A percentile compares a stretch with the other conserved stretches of the same genome.
Evolutionary conservation across 495 filamentous ascomycete genomes (phyloP).

Genomic region (Lasiosphaeria ovina): DNA sequence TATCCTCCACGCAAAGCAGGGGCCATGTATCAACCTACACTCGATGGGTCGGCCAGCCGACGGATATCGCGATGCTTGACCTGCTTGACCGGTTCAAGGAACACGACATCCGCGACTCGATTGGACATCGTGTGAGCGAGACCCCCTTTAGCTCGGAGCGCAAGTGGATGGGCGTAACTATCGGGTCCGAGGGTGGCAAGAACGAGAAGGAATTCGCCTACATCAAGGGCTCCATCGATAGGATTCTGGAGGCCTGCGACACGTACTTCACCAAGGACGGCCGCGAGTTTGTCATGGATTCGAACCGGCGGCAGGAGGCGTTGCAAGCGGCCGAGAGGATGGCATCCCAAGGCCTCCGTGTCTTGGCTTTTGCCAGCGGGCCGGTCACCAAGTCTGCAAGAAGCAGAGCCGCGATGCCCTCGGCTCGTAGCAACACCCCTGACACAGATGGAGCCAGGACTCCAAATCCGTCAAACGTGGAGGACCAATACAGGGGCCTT

Average conservation of each 20-base stretch:
- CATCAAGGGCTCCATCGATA: slow-evolving; percentile 92
- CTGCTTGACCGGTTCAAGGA: slow-evolving; percentile 85
- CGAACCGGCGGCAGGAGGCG: slow-evolving; percentile 68
- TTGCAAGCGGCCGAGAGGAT: slow-evolving; percentile 82
- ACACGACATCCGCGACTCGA: slow-evolving; percentile 81
- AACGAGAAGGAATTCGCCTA: slow-evolving; percentile 72
- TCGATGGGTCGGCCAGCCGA: slow-evolving; percentile 95
- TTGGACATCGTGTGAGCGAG: slow-evolving; percentile 74
- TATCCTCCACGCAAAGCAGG: slow-evolving; percentile 69
- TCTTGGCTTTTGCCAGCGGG: slow-evolving; percentile 90
- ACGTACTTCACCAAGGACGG: slow-evolving; percentile 87
- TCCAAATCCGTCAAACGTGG: slow-evolving; percentile 48
- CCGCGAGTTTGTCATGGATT: slow-evolving; percentile 82
- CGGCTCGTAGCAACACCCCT: slow-evolving; percentile 29
- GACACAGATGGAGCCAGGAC: slow-evolving; percentile 38
- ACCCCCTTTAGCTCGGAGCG: slow-evolving; percentile 94
- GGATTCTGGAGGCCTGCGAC: slow-evolving; percentile 80
- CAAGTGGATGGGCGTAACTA: slow-evolving; percentile 98
- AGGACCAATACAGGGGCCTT: slow-evolving; percentile 76
- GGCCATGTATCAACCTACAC: slow-evolving; percentile 64
- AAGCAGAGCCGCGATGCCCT: slow-evolving; percentile 27
- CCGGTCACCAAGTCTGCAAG: slow-evolving; percentile 39
- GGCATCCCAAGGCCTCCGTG: slow-evolving; percentile 86
- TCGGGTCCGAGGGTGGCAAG: slow-evolving; percentile 57
- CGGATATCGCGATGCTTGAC: slow-evolving; percentile 93